A percentile compares a stretch with the other conserved stretches of the same genome.
phyloP scores from a whole-genome alignment of 306 rosid genomes.

The Hippophae tibetana region DNA sequence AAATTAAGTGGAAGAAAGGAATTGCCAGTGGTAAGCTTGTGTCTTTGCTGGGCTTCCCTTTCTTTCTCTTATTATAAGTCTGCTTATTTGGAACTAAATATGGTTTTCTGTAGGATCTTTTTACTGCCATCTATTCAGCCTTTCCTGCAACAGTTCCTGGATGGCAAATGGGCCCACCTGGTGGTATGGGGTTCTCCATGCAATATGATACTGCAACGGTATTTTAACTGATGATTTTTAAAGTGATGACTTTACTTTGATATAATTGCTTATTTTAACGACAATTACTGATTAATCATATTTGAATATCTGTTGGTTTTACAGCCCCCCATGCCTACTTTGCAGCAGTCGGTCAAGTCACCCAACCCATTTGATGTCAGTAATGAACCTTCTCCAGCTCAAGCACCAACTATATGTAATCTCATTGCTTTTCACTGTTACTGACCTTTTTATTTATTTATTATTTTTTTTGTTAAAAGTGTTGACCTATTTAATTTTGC shows the following conservation, averaged over 20 bases:
- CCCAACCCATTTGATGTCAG: conserved; percentile 71
- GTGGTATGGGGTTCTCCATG: conserved; percentile 50
- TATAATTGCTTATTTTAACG: conserved; percentile 6
- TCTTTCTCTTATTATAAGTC: neutral
- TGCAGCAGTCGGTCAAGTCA: conserved; percentile 51
- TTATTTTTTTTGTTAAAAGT: neutral
- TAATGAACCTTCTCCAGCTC: conserved; percentile 43
- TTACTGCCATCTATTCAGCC: conserved; percentile 43
- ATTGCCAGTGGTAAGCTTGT: conserved; percentile 56
- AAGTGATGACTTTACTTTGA: neutral
- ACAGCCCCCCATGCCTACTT: conserved; percentile 54
- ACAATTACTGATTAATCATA: no score
- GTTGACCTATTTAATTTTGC: neutral
- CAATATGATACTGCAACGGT: conserved; percentile 58
- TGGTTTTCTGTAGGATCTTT: conserved; percentile 59
- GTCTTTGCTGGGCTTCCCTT: conserved; percentile 12
- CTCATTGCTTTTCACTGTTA: conserved; percentile 3
- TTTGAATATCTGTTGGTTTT: conserved; percentile 20
- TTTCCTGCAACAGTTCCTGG: conserved; percentile 51
- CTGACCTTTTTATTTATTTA: no score
- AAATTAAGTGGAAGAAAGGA: conserved; percentile 56
- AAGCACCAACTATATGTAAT: conserved; percentile 48
- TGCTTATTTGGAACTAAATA: conserved; percentile 21
- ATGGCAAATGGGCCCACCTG: conserved; percentile 75
- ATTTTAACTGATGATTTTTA: conserved; percentile 21